Conservation (phyloP, 1,139 yeast genomes). For the Nakaseomyces uthaithaninus region DNA sequence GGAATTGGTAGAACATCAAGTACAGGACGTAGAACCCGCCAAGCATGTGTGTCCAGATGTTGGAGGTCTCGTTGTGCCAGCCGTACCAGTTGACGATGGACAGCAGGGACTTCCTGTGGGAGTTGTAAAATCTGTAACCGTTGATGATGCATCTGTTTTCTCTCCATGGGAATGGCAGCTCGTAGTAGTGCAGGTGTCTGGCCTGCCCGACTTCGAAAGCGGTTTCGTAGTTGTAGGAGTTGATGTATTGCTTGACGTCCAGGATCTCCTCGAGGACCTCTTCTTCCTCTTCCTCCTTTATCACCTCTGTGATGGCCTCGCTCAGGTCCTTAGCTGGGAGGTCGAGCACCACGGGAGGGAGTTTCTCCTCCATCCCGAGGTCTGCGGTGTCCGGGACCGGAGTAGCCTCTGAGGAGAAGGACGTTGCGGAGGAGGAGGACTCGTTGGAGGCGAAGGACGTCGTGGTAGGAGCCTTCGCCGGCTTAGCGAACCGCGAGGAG, state of each 20-base stretch:
- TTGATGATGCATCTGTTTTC: conserved; percentile 77
- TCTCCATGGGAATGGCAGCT: conserved; percentile 87
- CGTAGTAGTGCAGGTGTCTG: conserved; percentile 68
- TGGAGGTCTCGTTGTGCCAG: conserved; percentile 83
- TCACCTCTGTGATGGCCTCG: not conserved
- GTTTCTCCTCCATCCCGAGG: not conserved
- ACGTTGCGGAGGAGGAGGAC: conserved; percentile 3
- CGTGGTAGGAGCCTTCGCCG: not conserved
- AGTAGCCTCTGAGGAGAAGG: conserved; percentile 6
- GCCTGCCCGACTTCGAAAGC: conserved; percentile 50
- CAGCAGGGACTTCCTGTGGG: conserved; percentile 46
- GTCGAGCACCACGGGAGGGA: not conserved
- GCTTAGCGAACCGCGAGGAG: not conserved
- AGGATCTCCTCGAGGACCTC: not conserved
- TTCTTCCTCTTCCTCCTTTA: conserved; percentile 3
- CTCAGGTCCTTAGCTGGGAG: not conserved
- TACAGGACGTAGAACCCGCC: conserved; percentile 58
- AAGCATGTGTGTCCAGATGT: conserved; percentile 84
- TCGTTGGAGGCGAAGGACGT: conserved; percentile 1
- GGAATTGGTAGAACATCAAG: conserved; percentile 54
- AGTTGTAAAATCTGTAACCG: conserved; percentile 77
- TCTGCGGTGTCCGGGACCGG: not conserved
- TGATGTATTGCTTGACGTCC: conserved; percentile 30
- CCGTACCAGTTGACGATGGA: conserved; percentile 32
- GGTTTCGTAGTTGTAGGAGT: conserved; percentile 51